Evolutionary conservation across 352 stramenopile genomes (phyloP).

Genomic region (Hyaloperonospora brassicae): DNA sequence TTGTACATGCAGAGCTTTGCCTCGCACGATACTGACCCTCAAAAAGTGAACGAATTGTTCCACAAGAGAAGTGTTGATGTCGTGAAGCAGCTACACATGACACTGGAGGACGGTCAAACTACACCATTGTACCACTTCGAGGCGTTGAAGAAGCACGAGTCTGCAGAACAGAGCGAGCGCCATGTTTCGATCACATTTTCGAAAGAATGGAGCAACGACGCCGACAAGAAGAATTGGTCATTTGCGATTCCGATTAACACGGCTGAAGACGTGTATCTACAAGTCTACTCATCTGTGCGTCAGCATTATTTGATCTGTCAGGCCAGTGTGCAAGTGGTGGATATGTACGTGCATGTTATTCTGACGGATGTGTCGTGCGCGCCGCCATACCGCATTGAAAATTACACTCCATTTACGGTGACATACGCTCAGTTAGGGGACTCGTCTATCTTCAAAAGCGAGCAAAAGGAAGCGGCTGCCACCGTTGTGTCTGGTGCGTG

Average conservation of each 20-base stretch:
- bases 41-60: slow-evolving; percentile 63
- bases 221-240: slow-evolving; percentile 58
- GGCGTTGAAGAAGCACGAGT: slow-evolving; percentile 63
- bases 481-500: slow-evolving; percentile 62
- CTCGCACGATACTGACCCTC: slow-evolving; percentile 46
- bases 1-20: slow-evolving; percentile 69
- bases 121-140: slow-evolving; percentile 72
- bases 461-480: slow-evolving; percentile 39
- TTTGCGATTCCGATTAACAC: slow-evolving; percentile 73
- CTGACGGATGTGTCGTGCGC: slow-evolving; percentile 72
- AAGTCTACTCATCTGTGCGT: slow-evolving; percentile 67
- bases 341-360: slow-evolving; percentile 85
- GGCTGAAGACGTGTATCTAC: slow-evolving; percentile 69
- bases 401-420: slow-evolving; percentile 80
- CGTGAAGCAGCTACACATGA: slow-evolving; percentile 42
- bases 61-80: slow-evolving; percentile 58
- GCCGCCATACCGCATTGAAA: slow-evolving; percentile 81
- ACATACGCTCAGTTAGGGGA: slow-evolving; percentile 63
- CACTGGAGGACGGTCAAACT: slow-evolving; percentile 52
- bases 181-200: slow-evolving; percentile 79
- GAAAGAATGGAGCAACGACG: slow-evolving; percentile 44
- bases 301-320: slow-evolving; percentile 76
- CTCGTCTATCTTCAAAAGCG: slow-evolving; percentile 55
- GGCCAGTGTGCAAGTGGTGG: slow-evolving; percentile 80
- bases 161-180: slow-evolving; percentile 48